Conservation (phyloP, 768 basidiomycete genomes). For the Omphalotus guepiniiformis region DNA sequence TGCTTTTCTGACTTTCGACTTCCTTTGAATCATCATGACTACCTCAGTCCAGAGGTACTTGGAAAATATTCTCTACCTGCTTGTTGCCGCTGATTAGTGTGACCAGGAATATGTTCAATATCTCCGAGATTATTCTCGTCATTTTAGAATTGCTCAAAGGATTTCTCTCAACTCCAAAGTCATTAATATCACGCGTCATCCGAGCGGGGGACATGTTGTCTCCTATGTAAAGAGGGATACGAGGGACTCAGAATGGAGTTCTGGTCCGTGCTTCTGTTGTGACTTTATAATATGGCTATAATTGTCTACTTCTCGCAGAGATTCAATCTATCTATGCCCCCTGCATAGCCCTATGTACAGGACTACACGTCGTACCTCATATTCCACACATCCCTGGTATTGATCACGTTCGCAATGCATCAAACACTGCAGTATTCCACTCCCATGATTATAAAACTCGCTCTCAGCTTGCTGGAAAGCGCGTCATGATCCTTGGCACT, state of each 20-base stretch:
- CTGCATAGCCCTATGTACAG: constrained; percentile 49
- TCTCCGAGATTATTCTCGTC: constrained; percentile 38
- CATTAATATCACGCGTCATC: constrained; percentile 29
- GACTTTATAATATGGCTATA: not conserved
- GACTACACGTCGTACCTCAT: constrained; percentile 51
- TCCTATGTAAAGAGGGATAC: constrained; percentile 24
- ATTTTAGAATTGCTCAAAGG: constrained; percentile 35
- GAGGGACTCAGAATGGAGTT: constrained; percentile 24
- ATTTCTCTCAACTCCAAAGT: constrained; percentile 37
- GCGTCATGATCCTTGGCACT: constrained; percentile 53
- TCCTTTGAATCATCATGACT: constrained; percentile 41
- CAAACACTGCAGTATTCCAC: constrained; percentile 35
- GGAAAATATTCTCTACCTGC: not conserved
- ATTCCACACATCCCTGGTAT: constrained; percentile 48
- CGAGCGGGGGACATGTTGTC: constrained; percentile 32
- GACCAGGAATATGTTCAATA: constrained; percentile 48
- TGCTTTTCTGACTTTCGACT: constrained; percentile 57
- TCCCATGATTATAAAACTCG: constrained; percentile 49
- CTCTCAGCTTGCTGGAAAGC: constrained; percentile 37
- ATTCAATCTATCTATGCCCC: constrained; percentile 28
- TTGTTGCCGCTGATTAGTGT: not conserved
- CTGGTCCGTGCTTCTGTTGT: constrained; percentile 19
- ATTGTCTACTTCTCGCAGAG: constrained; percentile 13
- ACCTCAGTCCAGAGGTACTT: constrained; percentile 37
- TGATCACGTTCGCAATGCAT: constrained; percentile 28